Evolutionary conservation across 169 alveolate species (phyloP).

Genomic region (Plasmodium falciparum): DNA sequence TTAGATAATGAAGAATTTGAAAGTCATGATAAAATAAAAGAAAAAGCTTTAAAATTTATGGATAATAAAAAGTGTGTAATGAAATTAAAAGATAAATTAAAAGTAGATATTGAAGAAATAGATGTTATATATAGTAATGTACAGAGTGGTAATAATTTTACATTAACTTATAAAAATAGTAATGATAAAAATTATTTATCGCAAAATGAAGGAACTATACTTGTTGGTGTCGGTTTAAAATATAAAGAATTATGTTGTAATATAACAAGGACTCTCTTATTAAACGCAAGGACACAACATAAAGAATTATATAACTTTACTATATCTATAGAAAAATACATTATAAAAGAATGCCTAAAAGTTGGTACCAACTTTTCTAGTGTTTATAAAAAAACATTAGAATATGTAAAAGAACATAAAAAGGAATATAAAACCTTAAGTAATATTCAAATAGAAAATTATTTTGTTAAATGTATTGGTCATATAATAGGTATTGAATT

Average conservation of each 20-base stretch:
- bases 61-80: constrained; percentile 80
- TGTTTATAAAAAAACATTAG: constrained; percentile 79
- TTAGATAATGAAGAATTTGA: constrained; percentile 84
- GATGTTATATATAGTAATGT: constrained; percentile 86
- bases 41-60: constrained; percentile 78
- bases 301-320: constrained; percentile 83
- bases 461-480: constrained; percentile 87
- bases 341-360: constrained; percentile 77
- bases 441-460: constrained; percentile 58
- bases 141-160: constrained; percentile 85
- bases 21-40: constrained; percentile 80
- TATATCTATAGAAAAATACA: constrained; percentile 77
- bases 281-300: constrained; percentile 83
- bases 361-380: constrained; percentile 79
- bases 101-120: constrained; percentile 79
- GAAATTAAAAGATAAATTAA: constrained; percentile 81
- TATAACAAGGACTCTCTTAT: constrained; percentile 84
- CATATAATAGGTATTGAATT: constrained; percentile 92
- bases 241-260: constrained; percentile 84
- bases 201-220: constrained; percentile 84
- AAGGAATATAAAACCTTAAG: constrained; percentile 6
- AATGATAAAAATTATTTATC: constrained; percentile 81
- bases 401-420: constrained; percentile 75
- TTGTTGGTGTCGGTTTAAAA: constrained; percentile 84
- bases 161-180: constrained; percentile 80